Evolutionary conservation across 805 yeast genomes (phyloP), one percentile per base, ranked within the genome.

Genomic region (Metschnikowia lunata): DNA sequence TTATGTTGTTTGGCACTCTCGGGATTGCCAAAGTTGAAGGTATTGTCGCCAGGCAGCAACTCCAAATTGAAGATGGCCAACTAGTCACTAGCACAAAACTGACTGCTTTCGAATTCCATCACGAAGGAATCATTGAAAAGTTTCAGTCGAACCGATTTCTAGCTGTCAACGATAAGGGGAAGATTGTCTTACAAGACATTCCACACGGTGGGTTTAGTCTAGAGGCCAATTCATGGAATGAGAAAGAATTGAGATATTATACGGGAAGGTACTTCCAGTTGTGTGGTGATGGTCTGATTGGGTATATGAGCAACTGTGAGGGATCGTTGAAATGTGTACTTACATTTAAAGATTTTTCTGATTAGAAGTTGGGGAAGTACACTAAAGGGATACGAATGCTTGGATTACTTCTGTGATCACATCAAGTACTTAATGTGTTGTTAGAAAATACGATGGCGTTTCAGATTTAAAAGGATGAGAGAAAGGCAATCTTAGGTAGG

Each of bases 211-310:
- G 39, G 11, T 40, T 40, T 36, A 9, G 8, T 3, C 12, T 35
- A 11, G 35, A 18, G 12, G 7, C 12, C 4, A 15, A n/a, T 9
- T 8, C 26, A n/a, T 8, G 29, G 14, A 35, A 30, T 18, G 26
- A 30, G 6, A 23, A 34, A 9, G 12, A 10, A 4, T n/a, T 35
- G 26, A 14, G 36, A 10, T 40, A 35, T 29, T 26, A 29, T 7
- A 35, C 34, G n/a, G 4, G 9, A 5, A 29, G 31, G 6, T 12
- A 29, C 31, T 41, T 41, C 28, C 45, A 36, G 35, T 13, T 41
- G 10, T 41, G 45, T 12, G 37, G 8, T 6, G 36, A 41, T 18
- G 40, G 40, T 9, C 40, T 27, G 36, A 35, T 40, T 26, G 39
- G 43, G 7, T 40, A 12, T 13, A 32, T 30, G 6, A 40, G 39